Evolutionary conservation across 78 protist species (phyloP).

Genomic region (Chrysochromulina tobinii): DNA sequence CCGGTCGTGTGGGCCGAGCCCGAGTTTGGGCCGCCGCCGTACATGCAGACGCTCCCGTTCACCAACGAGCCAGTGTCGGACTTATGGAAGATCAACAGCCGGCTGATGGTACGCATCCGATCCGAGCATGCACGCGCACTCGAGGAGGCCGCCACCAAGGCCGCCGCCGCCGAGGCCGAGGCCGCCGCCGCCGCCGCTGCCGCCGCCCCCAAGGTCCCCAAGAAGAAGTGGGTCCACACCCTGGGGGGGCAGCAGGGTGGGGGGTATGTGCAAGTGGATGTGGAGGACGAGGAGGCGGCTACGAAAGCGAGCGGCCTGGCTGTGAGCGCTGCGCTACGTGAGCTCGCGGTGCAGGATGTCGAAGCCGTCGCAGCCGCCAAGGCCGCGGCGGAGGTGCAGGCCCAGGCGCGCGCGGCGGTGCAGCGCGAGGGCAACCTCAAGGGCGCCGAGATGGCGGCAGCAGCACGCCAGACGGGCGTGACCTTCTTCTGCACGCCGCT

Average conservation of each 20-base stretch:
- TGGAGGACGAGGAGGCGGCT: background rate
- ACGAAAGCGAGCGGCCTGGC: background rate
- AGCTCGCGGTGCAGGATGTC: background rate
- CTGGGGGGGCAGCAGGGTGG: background rate
- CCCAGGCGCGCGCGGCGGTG: too few relatives aligned
- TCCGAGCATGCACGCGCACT: background rate
- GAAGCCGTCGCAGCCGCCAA: background rate
- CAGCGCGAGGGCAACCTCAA: background rate
- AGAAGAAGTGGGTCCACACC: background rate
- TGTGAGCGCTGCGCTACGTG: background rate
- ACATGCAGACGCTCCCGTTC: background rate
- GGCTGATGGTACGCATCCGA: background rate
- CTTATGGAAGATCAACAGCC: background rate
- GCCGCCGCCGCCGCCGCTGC: background rate
- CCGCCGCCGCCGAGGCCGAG: background rate
- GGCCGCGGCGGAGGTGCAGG: background rate
- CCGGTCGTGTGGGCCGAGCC: background rate
- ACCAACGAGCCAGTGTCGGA: background rate
- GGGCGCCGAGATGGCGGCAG: background rate
- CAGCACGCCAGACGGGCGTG: background rate
- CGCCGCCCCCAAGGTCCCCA: background rate
- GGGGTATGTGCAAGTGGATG: background rate
- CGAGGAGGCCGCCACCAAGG: background rate
- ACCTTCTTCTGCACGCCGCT: background rate
- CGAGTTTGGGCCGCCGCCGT: slow-evolving; percentile 5